Percentiles rank a stretch among this genome's conserved stretches.
phyloP scores from a whole-genome alignment of 176 grass and related monocot species.

The Aegilops speltoides region DNA sequence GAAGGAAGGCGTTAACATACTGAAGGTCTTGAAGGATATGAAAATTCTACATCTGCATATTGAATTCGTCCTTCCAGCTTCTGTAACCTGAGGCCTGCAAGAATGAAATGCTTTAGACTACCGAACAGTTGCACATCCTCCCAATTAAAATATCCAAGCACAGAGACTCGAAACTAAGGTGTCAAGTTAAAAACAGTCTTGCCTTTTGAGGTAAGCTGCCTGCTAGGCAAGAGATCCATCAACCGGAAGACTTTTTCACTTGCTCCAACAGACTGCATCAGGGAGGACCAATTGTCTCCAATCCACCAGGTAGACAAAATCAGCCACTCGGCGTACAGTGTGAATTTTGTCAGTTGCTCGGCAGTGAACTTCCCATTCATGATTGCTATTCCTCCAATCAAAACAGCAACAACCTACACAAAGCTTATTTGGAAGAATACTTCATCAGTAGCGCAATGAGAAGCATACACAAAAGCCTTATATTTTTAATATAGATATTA shows the following conservation, averaged over 20 bases:
- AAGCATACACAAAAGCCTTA: neutral
- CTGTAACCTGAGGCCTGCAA: conserved; percentile 62
- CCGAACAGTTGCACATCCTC: neutral
- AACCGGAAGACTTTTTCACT: conserved; percentile 96
- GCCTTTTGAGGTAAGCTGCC: conserved; percentile 70
- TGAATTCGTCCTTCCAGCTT: conserved; percentile 70
- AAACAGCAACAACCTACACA: conserved; percentile 88
- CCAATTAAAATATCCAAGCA: neutral
- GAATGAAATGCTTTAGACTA: conserved; percentile 11
- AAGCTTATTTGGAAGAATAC: conserved; percentile 73
- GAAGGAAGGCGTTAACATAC: conserved; percentile 40
- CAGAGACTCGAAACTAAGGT: neutral
- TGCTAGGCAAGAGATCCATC: conserved; percentile 92
- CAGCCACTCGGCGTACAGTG: conserved; percentile 92
- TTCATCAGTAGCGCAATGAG: conserved; percentile 45
- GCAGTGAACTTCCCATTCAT: conserved; percentile 83
- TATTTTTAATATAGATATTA: neutral
- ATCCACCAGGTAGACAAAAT: conserved; percentile 99
- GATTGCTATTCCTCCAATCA: conserved; percentile 93
- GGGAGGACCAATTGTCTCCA: conserved; percentile 96
- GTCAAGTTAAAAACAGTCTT: conserved; percentile 28
- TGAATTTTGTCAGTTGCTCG: conserved; percentile 97
- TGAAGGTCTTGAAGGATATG: conserved; percentile 80
- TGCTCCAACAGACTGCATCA: conserved; percentile 95
- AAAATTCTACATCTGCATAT: conserved; percentile 85